A percentile compares a stretch with the other conserved stretches of the same genome.
Conservation (phyloP, 345 rosid genomes). For the Brassica cretica region DNA sequence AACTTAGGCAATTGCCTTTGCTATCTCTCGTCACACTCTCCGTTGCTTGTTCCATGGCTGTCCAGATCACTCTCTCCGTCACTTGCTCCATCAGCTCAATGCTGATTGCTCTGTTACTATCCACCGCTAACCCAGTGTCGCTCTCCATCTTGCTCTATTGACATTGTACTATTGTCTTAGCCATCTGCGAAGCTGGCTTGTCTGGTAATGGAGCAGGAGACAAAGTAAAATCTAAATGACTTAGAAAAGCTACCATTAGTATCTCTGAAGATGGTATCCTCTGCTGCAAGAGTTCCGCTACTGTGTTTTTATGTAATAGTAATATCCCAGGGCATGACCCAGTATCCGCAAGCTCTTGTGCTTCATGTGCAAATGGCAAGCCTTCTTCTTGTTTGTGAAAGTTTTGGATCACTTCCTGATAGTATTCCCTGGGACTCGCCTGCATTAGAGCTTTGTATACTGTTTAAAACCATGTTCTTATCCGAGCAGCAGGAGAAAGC, state of each 20-base stretch:
- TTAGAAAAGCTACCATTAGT: conserved; percentile 64
- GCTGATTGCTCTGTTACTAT: too few species aligned
- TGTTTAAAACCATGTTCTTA: conserved; percentile 6
- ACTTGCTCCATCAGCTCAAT: too few species aligned
- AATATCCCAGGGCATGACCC: conserved; percentile 60
- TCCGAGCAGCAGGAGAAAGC: too few species aligned
- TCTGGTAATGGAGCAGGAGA: conserved; percentile 76
- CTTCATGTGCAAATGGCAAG: conserved; percentile 53
- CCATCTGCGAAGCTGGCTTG: conserved; percentile 43
- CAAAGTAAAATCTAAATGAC: conserved; percentile 76
- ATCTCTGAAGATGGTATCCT: conserved; percentile 52
- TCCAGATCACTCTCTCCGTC: too few species aligned
- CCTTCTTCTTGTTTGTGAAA: conserved; percentile 50
- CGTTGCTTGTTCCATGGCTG: too few species aligned
- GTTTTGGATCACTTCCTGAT: conserved; percentile 54
- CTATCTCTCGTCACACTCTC: too few species aligned
- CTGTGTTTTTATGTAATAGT: conserved; percentile 44
- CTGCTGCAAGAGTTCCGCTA: conserved; percentile 45
- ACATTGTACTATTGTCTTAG: conserved; percentile 30
- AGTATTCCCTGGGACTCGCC: conserved; percentile 51
- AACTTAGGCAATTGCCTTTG: too few species aligned
- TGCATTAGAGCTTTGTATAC: conserved; percentile 82
- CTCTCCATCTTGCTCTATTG: too few species aligned
- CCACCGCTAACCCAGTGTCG: too few species aligned
- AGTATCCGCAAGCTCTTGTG: conserved; percentile 76